phyloP scores from a whole-genome alignment of 2,329 filamentous ascomycete species.

The Cladosporium velox region DNA sequence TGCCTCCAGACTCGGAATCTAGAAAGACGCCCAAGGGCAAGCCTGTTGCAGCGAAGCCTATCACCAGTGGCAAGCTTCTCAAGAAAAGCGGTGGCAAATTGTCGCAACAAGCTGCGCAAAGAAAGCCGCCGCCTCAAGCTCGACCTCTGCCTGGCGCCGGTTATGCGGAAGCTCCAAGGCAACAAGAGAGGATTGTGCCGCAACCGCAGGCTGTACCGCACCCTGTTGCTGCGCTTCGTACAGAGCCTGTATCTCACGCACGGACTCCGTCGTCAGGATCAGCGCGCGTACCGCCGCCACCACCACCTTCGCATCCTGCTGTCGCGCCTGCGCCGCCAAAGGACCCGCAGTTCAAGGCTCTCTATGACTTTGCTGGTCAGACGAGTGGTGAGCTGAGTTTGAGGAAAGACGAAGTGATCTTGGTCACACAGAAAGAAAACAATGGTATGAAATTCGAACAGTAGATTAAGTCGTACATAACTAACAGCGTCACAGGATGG shows the following conservation, averaged over 20 bases:
- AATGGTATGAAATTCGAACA: conserved; percentile 70
- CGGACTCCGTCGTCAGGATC: conserved; percentile 42
- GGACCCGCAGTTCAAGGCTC: conserved; percentile 81
- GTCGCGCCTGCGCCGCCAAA: conserved; percentile 54
- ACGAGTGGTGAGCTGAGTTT: conserved; percentile 84
- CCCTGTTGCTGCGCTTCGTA: conserved; percentile 54
- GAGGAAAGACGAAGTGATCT: conserved; percentile 74
- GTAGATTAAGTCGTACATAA: not conserved
- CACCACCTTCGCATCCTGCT: conserved; percentile 39
- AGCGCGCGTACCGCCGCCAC: conserved; percentile 49
- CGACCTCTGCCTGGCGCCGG: conserved; percentile 37
- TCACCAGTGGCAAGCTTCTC: conserved; percentile 90
- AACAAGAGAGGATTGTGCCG: conserved; percentile 33
- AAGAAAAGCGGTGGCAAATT: conserved; percentile 73
- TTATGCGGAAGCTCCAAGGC: conserved; percentile 23
- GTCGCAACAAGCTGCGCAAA: conserved; percentile 53
- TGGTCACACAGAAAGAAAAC: conserved; percentile 90
- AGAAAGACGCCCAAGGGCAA: conserved; percentile 84
- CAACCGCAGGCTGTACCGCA: conserved; percentile 42
- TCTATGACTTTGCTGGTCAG: conserved; percentile 89
- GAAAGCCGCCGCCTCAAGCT: conserved; percentile 53
- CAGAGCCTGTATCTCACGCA: conserved; percentile 45
- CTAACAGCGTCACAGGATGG: conserved; percentile 67
- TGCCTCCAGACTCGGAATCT: conserved; percentile 79
- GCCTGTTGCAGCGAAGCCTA: conserved; percentile 81